Percentiles rank a stretch among this genome's conserved stretches.
Conservation (phyloP, 495 filamentous ascomycete genomes). For the Trichoderma gamsii region DNA sequence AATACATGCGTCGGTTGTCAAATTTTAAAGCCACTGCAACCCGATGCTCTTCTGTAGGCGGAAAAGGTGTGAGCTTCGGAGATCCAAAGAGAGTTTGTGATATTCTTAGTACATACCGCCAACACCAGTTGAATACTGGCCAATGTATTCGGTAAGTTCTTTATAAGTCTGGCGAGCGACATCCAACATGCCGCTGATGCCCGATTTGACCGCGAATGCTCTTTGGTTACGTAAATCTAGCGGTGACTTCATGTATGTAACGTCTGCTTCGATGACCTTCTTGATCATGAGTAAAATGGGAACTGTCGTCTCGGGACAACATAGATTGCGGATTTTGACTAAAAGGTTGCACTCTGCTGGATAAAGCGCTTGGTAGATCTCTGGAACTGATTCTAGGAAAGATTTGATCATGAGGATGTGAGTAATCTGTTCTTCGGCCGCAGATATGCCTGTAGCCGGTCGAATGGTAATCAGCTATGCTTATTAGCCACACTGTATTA, state of each 20-base stretch:
- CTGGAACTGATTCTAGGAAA: slow-evolving; percentile 61
- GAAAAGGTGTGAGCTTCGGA: neutral
- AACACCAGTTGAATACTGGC: slow-evolving; percentile 61
- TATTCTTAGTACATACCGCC: slow-evolving; percentile 38
- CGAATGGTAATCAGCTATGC: slow-evolving; percentile 37
- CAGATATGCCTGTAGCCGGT: slow-evolving; percentile 54
- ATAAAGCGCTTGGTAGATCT: slow-evolving; percentile 61
- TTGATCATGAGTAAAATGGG: slow-evolving; percentile 60
- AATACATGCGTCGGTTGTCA: slow-evolving; percentile 73
- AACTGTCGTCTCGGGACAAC: slow-evolving; percentile 52
- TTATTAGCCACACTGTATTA: slow-evolving; percentile 18
- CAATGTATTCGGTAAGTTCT: slow-evolving; percentile 70
- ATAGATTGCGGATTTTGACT: slow-evolving; percentile 60
- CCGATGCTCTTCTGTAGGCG: slow-evolving; percentile 47
- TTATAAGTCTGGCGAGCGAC: slow-evolving; percentile 82
- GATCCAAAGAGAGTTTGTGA: neutral
- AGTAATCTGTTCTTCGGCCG: slow-evolving; percentile 74
- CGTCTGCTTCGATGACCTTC: slow-evolving; percentile 72
- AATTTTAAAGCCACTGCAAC: slow-evolving; percentile 63
- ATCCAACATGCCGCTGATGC: slow-evolving; percentile 80
- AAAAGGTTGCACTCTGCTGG: slow-evolving; percentile 62
- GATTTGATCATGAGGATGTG: slow-evolving; percentile 82
- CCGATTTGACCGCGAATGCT: slow-evolving; percentile 85
- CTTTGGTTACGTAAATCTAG: slow-evolving; percentile 87
- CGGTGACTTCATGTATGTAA: slow-evolving; percentile 68